phyloP scores from a whole-genome alignment of 106 monocot genomes.

The Platanthera guangdongensis region DNA sequence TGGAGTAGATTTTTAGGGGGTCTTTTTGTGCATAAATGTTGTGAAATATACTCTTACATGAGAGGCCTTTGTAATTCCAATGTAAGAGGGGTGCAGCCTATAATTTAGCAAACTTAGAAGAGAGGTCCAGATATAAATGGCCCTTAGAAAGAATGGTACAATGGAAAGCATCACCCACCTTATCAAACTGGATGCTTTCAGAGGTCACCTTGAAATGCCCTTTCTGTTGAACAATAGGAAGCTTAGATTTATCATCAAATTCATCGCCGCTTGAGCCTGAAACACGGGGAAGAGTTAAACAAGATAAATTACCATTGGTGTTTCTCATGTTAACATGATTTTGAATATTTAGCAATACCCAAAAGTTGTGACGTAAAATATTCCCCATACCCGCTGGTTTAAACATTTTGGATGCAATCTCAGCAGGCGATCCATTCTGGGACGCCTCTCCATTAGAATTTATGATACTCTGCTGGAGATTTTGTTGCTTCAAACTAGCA shows the following conservation, averaged over 20 bases:
- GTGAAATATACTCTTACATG: too few species aligned
- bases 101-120: too few species aligned
- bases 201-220: slow-evolving; percentile 91
- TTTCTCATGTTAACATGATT: background rate
- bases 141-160: background rate
- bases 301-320: background rate
- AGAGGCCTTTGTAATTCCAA: too few species aligned
- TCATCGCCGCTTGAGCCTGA: slow-evolving; percentile 34
- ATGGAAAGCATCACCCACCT: slow-evolving; percentile 27
- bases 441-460: slow-evolving; percentile 27
- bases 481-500: slow-evolving; percentile 27
- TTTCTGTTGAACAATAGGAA: slow-evolving; percentile 62
- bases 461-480: slow-evolving; percentile 10
- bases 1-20: too few species aligned
- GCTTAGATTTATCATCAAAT: slow-evolving; percentile 52
- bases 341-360: background rate
- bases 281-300: background rate
- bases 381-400: slow-evolving; percentile 36
- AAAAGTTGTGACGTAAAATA: background rate
- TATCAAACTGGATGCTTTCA: slow-evolving; percentile 65
- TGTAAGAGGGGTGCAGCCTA: too few species aligned
- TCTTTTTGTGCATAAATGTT: too few species aligned
- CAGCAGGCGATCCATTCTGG: slow-evolving; percentile 21
- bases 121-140: too few species aligned
- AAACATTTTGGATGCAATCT: slow-evolving; percentile 23